These are phyloP conservation scores for Penicillium fimorum DNA, from an alignment of 495 filamentous ascomycete genomes.

Conservation along the genomic window DNA sequence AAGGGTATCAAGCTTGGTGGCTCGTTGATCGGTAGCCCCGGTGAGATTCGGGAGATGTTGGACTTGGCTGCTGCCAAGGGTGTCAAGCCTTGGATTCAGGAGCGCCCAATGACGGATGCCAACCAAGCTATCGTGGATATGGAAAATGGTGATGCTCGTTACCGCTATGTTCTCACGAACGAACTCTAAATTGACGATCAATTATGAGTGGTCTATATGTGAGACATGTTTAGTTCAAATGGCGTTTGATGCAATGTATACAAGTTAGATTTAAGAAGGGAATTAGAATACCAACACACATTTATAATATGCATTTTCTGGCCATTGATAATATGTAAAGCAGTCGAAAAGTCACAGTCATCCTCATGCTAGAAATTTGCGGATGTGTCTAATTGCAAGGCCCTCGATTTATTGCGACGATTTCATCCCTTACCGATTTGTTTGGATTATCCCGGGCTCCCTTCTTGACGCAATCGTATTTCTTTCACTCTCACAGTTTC, in stretches of 20 bases:
- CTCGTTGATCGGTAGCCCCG: slow-evolving; percentile 65
- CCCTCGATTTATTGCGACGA: not conserved
- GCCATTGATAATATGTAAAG: not conserved
- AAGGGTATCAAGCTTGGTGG: slow-evolving; percentile 65
- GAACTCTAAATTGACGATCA: slow-evolving; percentile 24
- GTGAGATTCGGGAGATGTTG: slow-evolving; percentile 79
- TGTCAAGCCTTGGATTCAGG: slow-evolving; percentile 70
- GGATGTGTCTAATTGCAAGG: not conserved
- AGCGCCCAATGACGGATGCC: slow-evolving; percentile 69
- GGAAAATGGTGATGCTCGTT: slow-evolving; percentile 66
- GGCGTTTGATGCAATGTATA: not conserved
- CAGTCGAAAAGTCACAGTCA: not conserved
- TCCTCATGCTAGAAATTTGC: not conserved
- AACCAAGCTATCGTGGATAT: slow-evolving; percentile 71
- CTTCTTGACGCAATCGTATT: not conserved
- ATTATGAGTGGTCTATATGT: slow-evolving; percentile 1
- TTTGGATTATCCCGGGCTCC: not conserved
- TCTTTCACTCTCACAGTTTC: not conserved
- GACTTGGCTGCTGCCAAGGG: slow-evolving; percentile 68
- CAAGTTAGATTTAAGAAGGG: not conserved
- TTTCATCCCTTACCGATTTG: not conserved
- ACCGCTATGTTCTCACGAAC: slow-evolving; percentile 72
- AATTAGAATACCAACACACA: not conserved
- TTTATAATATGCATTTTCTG: not conserved
- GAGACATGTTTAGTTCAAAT: not conserved